These are phyloP conservation scores for Pythium periplocum DNA, from an alignment of 352 stramenopile genomes.

Conservation along the genomic window DNA sequence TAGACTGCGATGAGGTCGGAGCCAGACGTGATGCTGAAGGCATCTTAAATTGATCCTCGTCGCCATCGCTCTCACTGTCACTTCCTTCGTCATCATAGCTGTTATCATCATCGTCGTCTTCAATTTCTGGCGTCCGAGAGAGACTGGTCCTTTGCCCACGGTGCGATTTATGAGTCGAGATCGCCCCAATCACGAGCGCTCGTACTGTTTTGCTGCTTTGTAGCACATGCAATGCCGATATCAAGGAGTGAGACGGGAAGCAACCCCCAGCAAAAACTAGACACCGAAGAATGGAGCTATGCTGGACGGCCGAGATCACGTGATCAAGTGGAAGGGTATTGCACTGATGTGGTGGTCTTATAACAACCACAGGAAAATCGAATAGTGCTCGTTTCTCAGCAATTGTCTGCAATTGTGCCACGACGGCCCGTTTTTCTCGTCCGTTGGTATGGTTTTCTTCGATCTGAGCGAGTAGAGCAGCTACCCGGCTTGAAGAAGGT, in stretches of 20 bases:
- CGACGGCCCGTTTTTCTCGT: constrained; percentile 1
- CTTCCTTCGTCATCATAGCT: constrained; percentile 1
- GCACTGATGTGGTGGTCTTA: constrained; percentile 5
- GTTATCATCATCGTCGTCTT: neutral
- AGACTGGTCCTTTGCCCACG: neutral
- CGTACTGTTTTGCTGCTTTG: constrained; percentile 36
- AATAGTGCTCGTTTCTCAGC: constrained; percentile 44
- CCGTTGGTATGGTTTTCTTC: constrained; percentile 18
- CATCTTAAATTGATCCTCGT: neutral
- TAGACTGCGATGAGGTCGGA: neutral
- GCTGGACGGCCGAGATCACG: constrained; percentile 41
- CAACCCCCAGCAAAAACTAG: constrained; percentile 31
- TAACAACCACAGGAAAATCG: constrained; percentile 34
- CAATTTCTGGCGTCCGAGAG: constrained; percentile 1
- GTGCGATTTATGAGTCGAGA: constrained; percentile 11
- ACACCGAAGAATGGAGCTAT: constrained; percentile 33
- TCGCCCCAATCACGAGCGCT: constrained; percentile 34
- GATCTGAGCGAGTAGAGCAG: constrained; percentile 20
- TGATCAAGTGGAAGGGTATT: constrained; percentile 19
- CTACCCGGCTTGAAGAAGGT: constrained; percentile 24
- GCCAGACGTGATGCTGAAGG: too few relatives aligned
- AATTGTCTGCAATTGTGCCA: constrained; percentile 6
- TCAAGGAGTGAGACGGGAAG: constrained; percentile 22
- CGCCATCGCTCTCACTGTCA: neutral
- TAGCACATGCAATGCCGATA: constrained; percentile 30